A percentile compares a stretch with the other conserved stretches of the same genome.
phyloP scores from a whole-genome alignment of 129 eudicot species.

The Helianthus annuus region HanXRQr2.0-SUNRISE NC_035436.2:122344007-122344506 shows the following conservation, averaged over 20 bases:
- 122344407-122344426: constrained; percentile 97
- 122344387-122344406: constrained; percentile 90
- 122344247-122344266: background rate
- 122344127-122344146: constrained; percentile 60
- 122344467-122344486: background rate
- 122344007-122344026: too few relatives aligned
- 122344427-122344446: constrained; percentile 7
- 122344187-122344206: constrained; percentile 74
- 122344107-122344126: constrained; percentile 84
- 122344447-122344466: background rate
- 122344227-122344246: background rate
- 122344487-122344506: constrained; percentile 52
- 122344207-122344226: background rate
- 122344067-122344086: constrained; percentile 77
- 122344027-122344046: constrained; percentile 20
- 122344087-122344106: constrained; percentile 84
- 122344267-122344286: background rate
- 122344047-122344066: constrained; percentile 90
- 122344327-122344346: constrained; percentile 76
- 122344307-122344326: constrained; percentile 95
- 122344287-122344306: constrained; percentile 77
- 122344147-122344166: constrained; percentile 63
- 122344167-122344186: constrained; percentile 71
- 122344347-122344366: constrained; percentile 78
- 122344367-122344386: constrained; percentile 94